Evolutionary conservation across 305 asterid species (phyloP), one percentile per base, ranked within the genome.

Genomic region (Salvia sclarea): DNA sequence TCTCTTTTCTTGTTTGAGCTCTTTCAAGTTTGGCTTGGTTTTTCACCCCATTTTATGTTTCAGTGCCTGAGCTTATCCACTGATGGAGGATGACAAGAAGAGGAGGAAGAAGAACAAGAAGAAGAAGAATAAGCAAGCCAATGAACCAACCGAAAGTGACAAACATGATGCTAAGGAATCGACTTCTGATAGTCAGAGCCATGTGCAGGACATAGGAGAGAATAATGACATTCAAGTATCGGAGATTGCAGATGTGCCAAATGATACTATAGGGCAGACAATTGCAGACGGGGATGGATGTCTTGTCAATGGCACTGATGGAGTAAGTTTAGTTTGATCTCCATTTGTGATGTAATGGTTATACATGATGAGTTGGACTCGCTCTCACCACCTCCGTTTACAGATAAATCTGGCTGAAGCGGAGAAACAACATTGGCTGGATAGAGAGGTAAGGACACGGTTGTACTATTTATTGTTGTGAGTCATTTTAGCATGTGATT

Each of bases 81-180:
- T 60, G 49, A 80, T 83, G 87, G 84, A 77, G 78, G 84, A 72
- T 44, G 87, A 76, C 62, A 75, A 74, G 81, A 78, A 48, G 69
- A 82, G 66, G 74, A 71, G 67, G 65, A 81, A 71, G 74, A 82
- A 64, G 52, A 77, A 58, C 70, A 82, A 66, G 67, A 82, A 82
- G 79, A 82, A 82, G 77, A 82, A 80, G 76, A 80, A 75, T 61
- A 77, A 69, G 78, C 83, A 77, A 41, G 68, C 81, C 50, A 61
- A 64, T 52, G 76, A 66, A 44, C 74, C 53, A 31, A 72, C 66
- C 44, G 84, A 82, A 64, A 73, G 70, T 67, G 78, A 48, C 59
- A 38, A 78, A 16, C 60, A 61, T 45, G 76, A 81, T 49, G 82
- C 60, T 4, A 44, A 53, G 17, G 77, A 78, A 61, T 75, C 79